These are phyloP conservation scores for Fraxinus angustifolia DNA, from an alignment of 305 asterid genomes.

Conservation along the genomic window DNA sequence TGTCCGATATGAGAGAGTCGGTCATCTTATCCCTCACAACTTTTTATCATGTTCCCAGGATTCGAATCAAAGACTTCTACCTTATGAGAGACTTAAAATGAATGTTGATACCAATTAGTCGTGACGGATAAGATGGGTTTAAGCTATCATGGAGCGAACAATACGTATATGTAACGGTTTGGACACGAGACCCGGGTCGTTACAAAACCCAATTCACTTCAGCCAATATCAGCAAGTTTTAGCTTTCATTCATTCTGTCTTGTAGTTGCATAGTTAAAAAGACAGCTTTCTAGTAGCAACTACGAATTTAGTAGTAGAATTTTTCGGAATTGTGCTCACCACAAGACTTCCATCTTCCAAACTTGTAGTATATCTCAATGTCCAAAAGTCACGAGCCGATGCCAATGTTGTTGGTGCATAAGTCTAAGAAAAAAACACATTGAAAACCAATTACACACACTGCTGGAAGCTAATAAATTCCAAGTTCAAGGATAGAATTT, in stretches of 20 bases:
- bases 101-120: neutral
- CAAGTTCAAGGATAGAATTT: neutral
- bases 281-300: neutral
- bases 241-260: neutral
- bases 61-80: neutral
- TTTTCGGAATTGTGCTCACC: constrained; percentile 31
- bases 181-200: neutral
- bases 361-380: constrained; percentile 66
- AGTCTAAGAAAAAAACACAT: constrained; percentile 36
- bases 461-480: neutral
- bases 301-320: neutral
- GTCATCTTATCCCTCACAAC: neutral
- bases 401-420: constrained; percentile 97
- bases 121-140: neutral
- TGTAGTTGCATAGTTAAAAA: neutral
- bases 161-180: neutral
- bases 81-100: neutral
- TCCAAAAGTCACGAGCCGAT: constrained; percentile 95
- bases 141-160: neutral
- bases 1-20: too few relatives aligned
- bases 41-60: neutral
- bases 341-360: constrained; percentile 90
- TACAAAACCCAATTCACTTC: neutral
- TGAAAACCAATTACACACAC: neutral
- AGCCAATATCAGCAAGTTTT: neutral